These are phyloP conservation scores for Monoraphidium neglectum DNA, from an alignment of 139 green algal species.

Conservation along the genomic window DNA sequence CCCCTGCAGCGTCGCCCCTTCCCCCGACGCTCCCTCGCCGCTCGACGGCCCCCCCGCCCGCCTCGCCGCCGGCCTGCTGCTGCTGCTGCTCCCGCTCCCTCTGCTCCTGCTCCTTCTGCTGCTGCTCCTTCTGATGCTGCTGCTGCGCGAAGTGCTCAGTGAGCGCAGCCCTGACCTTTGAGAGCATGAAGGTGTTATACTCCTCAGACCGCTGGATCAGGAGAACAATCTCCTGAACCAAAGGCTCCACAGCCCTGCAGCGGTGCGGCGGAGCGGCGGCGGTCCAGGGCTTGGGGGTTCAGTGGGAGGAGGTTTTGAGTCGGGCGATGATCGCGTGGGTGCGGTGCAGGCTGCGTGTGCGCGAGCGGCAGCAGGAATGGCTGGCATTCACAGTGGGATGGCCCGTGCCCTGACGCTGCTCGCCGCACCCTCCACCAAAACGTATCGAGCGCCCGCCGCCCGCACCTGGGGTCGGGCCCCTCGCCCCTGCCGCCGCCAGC, in stretches of 20 bases:
- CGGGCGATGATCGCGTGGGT: no score
- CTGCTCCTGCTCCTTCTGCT: neutral
- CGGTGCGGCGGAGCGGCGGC: no score
- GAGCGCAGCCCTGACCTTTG: slow-evolving; percentile 50
- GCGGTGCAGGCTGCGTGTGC: no score
- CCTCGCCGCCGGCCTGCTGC: neutral
- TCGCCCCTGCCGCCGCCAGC: neutral
- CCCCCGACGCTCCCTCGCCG: no score
- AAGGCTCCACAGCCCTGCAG: slow-evolving; percentile 39
- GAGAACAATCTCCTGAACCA: slow-evolving; percentile 82
- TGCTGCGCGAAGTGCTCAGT: neutral
- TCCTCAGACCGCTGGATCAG: slow-evolving; percentile 86
- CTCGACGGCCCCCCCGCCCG: neutral
- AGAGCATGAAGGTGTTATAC: slow-evolving; percentile 89
- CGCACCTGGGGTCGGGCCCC: slow-evolving; percentile 38
- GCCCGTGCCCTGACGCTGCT: no score
- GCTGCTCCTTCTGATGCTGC: neutral
- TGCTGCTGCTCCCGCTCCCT: slow-evolving; percentile 1
- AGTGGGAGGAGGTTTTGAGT: no score
- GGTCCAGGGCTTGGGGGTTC: no score
- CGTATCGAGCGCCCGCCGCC: neutral
- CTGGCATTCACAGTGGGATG: no score
- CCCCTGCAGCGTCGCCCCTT: no score
- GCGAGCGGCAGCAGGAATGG: no score
- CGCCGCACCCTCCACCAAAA: no score